Evolutionary conservation across 2,329 filamentous ascomycete genomes (phyloP).

Genomic region (Cladophialophora bantiana): DNA sequence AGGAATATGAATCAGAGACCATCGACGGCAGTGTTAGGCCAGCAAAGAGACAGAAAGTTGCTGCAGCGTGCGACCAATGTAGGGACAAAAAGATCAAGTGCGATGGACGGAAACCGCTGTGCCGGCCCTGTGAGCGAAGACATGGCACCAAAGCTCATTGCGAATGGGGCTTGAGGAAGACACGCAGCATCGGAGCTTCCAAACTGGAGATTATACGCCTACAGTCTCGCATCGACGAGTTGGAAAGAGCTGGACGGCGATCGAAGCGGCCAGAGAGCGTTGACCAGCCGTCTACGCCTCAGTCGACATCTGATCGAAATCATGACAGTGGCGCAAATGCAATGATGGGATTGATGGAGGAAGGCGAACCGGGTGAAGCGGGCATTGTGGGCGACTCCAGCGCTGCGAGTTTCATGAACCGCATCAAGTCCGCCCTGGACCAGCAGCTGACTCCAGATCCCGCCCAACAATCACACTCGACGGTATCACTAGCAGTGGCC

Average conservation of each 20-base stretch:
- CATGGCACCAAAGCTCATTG: conserved; percentile 14
- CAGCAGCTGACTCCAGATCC: conserved; percentile 9
- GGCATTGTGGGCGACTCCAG: conserved; percentile 21
- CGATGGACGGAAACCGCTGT: conserved; percentile 45
- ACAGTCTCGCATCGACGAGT: conserved; percentile 19
- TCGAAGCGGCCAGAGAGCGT: not conserved
- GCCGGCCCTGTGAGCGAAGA: conserved; percentile 20
- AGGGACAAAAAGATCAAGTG: conserved; percentile 52
- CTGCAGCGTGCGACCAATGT: conserved; percentile 49
- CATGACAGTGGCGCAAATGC: conserved; percentile 18
- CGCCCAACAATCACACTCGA: conserved; percentile 4
- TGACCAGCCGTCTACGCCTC: conserved; percentile 3
- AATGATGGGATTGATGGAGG: conserved; percentile 28
- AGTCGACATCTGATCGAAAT: not conserved
- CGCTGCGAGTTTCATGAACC: conserved; percentile 29
- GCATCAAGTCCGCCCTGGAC: conserved; percentile 24
- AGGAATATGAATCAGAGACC: not conserved
- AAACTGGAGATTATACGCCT: conserved; percentile 28
- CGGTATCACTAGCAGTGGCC: conserved; percentile 38
- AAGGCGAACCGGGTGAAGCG: conserved; percentile 1
- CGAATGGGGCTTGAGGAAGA: conserved; percentile 26
- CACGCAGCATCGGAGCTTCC: conserved; percentile 20
- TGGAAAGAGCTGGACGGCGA: conserved; percentile 20
- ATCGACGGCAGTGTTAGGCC: not conserved
- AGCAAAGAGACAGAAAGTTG: conserved; percentile 25